Percentiles rank a stretch among this genome's conserved stretches.
Conservation (phyloP, 371 early-diverging fungal genomes). For the Coemansia sp. region DNA sequence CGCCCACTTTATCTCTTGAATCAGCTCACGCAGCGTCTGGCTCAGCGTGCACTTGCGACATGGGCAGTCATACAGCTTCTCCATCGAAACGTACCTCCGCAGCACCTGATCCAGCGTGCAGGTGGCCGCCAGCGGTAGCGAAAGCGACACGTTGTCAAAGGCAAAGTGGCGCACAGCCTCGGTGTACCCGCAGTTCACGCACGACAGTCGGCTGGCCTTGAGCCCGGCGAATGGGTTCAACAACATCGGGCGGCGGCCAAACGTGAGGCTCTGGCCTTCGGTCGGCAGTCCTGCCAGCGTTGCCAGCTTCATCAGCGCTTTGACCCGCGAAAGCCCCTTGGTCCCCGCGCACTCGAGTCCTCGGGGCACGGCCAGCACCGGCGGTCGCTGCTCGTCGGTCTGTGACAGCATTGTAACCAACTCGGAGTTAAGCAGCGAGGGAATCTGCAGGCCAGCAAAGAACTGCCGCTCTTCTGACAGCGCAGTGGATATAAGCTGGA, state of each 20-base stretch:
- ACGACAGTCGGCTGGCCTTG: slow-evolving; percentile 73
- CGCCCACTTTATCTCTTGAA: slow-evolving; percentile 31
- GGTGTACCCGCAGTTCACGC: slow-evolving; percentile 77
- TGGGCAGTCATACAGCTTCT: slow-evolving; percentile 68
- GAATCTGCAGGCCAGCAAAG: slow-evolving; percentile 27
- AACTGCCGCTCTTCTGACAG: slow-evolving; percentile 66
- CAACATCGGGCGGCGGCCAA: slow-evolving; percentile 32
- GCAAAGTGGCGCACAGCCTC: slow-evolving; percentile 80
- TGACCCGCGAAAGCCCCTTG: slow-evolving; percentile 40
- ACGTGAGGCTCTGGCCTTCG: slow-evolving; percentile 40
- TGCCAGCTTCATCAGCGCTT: slow-evolving; percentile 43
- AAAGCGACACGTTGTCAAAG: slow-evolving; percentile 78
- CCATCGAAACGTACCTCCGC: slow-evolving; percentile 65
- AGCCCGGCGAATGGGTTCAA: slow-evolving; percentile 71
- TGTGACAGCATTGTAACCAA: slow-evolving; percentile 25
- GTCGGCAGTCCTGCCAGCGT: slow-evolving; percentile 27
- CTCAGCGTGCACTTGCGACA: slow-evolving; percentile 73
- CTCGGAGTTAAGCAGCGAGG: slow-evolving; percentile 37
- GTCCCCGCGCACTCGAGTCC: slow-evolving; percentile 43
- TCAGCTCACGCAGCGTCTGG: slow-evolving; percentile 58
- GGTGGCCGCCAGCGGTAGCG: slow-evolving; percentile 57
- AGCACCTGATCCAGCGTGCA: slow-evolving; percentile 70
- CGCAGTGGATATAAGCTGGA: slow-evolving; percentile 80
- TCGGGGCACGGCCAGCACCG: slow-evolving; percentile 34
- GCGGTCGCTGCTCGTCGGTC: slow-evolving; percentile 17